These are phyloP conservation scores for Hypoxylon fuscum DNA, from an alignment of 495 filamentous ascomycete genomes.

Conservation along the genomic window DNA sequence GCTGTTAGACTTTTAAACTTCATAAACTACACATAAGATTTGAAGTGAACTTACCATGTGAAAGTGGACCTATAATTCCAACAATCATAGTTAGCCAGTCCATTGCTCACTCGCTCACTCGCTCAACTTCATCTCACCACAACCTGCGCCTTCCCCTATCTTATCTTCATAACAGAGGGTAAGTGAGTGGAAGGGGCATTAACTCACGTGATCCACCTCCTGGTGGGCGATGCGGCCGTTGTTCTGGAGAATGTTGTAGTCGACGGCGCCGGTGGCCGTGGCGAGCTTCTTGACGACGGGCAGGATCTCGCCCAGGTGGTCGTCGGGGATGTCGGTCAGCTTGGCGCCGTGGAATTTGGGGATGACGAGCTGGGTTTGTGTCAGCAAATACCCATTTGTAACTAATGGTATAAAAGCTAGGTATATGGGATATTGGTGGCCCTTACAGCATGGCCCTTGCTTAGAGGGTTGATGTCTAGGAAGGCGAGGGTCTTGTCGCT, in stretches of 20 bases:
- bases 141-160: background rate
- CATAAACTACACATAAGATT: background rate
- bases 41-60: constrained; percentile 75
- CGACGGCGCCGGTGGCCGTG: constrained; percentile 72
- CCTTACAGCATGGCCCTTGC: constrained; percentile 80
- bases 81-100: background rate
- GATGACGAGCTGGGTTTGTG: constrained; percentile 78
- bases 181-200: background rate
- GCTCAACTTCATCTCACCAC: too few species aligned
- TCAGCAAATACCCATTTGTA: background rate
- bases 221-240: constrained; percentile 96
- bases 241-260: constrained; percentile 98
- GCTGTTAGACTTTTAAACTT: background rate
- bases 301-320: constrained; percentile 82
- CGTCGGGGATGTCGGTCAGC: constrained; percentile 92
- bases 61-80: constrained; percentile 76
- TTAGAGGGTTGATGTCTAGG: constrained; percentile 92
- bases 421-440: background rate
- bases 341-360: constrained; percentile 95
- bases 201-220: constrained; percentile 84
- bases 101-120: too few species aligned
- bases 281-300: constrained; percentile 90
- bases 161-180: background rate
- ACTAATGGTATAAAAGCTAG: background rate
- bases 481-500: constrained; percentile 93